Percentiles rank a stretch among this genome's conserved stretches.
Conservation (phyloP, 176 grass and related monocot genomes). For the Paspalum vaginatum region DNA sequence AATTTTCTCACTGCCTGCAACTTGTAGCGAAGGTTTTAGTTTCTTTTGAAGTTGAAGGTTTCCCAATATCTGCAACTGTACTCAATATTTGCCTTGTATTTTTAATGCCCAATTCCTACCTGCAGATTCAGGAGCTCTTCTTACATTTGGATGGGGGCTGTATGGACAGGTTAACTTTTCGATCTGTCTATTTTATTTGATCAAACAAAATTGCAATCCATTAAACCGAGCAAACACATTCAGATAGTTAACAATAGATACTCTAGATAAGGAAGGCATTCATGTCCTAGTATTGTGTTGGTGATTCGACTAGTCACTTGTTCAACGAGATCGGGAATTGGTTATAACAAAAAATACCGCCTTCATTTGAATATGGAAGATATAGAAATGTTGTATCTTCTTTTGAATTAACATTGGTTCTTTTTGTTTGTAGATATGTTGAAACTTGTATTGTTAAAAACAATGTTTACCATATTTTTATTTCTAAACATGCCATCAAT, state of each 20-base stretch:
- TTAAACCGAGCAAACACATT: background rate
- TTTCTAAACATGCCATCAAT: background rate
- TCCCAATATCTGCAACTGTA: background rate
- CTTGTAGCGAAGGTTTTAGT: background rate
- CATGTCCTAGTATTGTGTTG: background rate
- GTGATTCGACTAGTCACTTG: background rate
- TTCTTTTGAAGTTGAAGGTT: conserved; percentile 15
- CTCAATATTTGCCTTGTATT: background rate
- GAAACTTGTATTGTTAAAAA: background rate
- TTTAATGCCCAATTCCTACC: conserved; percentile 28
- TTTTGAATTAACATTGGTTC: background rate
- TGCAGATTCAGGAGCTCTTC: conserved; percentile 84
- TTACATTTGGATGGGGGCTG: conserved; percentile 97
- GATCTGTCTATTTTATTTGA: background rate
- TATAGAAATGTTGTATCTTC: background rate
- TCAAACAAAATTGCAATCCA: conserved; percentile 8
- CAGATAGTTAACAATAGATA: conserved; percentile 1
- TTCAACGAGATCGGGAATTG: conserved; percentile 9
- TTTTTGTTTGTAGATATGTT: background rate
- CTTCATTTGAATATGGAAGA: background rate
- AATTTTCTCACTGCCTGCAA: background rate
- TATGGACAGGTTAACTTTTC: conserved; percentile 80
- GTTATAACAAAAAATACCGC: background rate
- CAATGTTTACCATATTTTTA: background rate
- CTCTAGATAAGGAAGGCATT: background rate